A percentile compares a stretch with the other conserved stretches of the same genome.
Conservation (phyloP, 306 rosid genomes). For the Citrullus amarus region DNA sequence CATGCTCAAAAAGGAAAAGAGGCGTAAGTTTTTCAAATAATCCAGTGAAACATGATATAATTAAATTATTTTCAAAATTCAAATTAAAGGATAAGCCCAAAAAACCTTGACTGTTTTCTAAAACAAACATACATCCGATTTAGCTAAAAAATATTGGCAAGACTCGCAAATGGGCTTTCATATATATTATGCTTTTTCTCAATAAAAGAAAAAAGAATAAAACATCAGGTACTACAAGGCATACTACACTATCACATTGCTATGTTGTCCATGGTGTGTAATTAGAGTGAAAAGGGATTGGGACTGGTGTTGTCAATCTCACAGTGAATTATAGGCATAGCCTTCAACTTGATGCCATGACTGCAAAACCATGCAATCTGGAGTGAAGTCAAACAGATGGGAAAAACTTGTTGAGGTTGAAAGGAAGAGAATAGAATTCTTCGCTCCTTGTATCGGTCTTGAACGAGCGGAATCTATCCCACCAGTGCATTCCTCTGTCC, state of each 20-base stretch:
- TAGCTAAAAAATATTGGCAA: not conserved
- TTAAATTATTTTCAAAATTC: not conserved
- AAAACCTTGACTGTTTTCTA: not conserved
- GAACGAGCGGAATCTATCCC: conserved; percentile 67
- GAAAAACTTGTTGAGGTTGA: conserved; percentile 88
- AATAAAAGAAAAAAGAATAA: not conserved
- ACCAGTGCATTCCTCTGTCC: conserved; percentile 89
- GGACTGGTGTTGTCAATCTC: not conserved
- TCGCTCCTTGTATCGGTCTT: conserved; percentile 76
- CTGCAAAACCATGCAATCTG: not conserved
- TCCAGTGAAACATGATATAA: too few species aligned
- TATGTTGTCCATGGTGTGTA: not conserved
- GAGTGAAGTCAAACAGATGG: conserved; percentile 51
- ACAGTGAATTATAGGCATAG: not conserved
- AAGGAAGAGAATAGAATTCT: conserved; percentile 82
- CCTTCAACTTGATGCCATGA: not conserved
- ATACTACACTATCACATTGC: not conserved
- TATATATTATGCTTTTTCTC: not conserved
- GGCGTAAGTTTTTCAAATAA: not conserved
- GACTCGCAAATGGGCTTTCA: not conserved
- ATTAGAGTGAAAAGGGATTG: not conserved
- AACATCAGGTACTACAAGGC: not conserved
- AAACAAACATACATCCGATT: not conserved
- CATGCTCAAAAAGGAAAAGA: not conserved
- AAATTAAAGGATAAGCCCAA: not conserved